Conservation (phyloP, 1,284 basidiomycete genomes). For the Entoloma clypeatum region DNA sequence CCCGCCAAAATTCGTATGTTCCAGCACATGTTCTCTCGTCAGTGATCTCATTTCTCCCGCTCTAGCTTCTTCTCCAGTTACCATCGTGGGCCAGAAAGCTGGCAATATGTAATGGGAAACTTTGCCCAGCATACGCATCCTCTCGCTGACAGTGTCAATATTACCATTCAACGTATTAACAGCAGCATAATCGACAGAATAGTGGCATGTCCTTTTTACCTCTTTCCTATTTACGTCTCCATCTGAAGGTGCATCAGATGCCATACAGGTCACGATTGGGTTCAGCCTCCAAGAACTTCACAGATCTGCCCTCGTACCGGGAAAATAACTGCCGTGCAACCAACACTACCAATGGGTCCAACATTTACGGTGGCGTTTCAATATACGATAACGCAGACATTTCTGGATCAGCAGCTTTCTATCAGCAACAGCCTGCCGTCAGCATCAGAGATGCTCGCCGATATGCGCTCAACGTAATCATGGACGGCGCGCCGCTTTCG, state of each 20-base stretch:
- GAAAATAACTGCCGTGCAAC: slow-evolving; percentile 51
- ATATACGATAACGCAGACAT: slow-evolving; percentile 10
- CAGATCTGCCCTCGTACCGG: slow-evolving; percentile 46
- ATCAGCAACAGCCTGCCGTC: slow-evolving; percentile 46
- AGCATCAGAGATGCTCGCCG: slow-evolving; percentile 31
- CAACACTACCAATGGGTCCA: slow-evolving; percentile 48
- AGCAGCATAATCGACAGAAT: slow-evolving; percentile 35
- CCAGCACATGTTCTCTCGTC: not conserved
- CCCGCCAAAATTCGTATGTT: slow-evolving; percentile 46
- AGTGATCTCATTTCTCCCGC: slow-evolving; percentile 31
- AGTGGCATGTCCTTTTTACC: slow-evolving; percentile 11
- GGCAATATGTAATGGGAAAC: slow-evolving; percentile 58
- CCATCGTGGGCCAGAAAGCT: slow-evolving; percentile 36
- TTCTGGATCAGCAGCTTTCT: slow-evolving; percentile 29
- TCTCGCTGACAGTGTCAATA: slow-evolving; percentile 45
- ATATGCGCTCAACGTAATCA: slow-evolving; percentile 45
- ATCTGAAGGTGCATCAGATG: slow-evolving; percentile 34
- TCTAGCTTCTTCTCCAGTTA: slow-evolving; percentile 45
- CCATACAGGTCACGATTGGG: slow-evolving; percentile 57
- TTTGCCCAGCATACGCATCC: slow-evolving; percentile 59
- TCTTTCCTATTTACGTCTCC: not conserved
- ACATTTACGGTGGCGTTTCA: slow-evolving; percentile 33
- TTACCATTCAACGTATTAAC: slow-evolving; percentile 45
- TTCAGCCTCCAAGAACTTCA: slow-evolving; percentile 41
- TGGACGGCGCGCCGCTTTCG: slow-evolving; percentile 44